Base-by-base conservation (phyloP, 139 green algal genomes). In the Trebouxia sp. region DNA sequence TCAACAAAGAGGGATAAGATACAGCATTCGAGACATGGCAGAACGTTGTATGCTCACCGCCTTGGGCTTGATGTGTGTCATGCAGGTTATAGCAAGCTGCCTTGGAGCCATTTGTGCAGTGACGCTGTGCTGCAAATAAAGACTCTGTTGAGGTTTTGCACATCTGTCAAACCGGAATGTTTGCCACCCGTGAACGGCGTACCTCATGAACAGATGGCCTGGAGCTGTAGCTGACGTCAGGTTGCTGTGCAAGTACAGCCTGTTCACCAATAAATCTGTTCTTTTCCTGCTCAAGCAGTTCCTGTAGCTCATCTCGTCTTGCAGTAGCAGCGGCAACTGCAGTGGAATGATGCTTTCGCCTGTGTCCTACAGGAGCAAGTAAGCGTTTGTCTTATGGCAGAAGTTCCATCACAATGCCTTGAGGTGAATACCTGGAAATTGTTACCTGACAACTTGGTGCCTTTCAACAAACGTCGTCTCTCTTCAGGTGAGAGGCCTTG, bases 181-280 rank as follows among this genome's bases (percentile, higher is more conserved):
- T 77, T 41, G 69, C 42, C 30, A 2, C 15, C 6, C 45, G 65
- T 32, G 26, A n/a, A 22, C 30, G 37, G 1, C 35, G 53, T 9
- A 77, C 62, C 62, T 72, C 62, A n/a, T 72, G 62, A 11, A 35
- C 62, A 45, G 62, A 32, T n/a, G 62, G 62, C 12, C 11, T 42
- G 42, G 62, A 72, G 35, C 62, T 72, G 62, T 77, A 77, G 41
- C 69, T 77, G 39, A 79, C 45, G 42, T 66, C 47, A 43, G 74
- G 30, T 35, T 79, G 74, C 28, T 65, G 48, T 22, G 74, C 74
- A 38, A 45, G 11, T 14, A 66, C 42, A 35, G 74, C 17, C 43
- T 65, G 74, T 12, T 66, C 50, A 22, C 32, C 74, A 67, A 79
- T 79, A 28, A 79, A 65, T 6, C n/a, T 45, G 6, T 79, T 28